A percentile compares a stretch with the other conserved stretches of the same genome.
Conservation (phyloP, 1,139 yeast species). For the Candida sp. region DNA sequence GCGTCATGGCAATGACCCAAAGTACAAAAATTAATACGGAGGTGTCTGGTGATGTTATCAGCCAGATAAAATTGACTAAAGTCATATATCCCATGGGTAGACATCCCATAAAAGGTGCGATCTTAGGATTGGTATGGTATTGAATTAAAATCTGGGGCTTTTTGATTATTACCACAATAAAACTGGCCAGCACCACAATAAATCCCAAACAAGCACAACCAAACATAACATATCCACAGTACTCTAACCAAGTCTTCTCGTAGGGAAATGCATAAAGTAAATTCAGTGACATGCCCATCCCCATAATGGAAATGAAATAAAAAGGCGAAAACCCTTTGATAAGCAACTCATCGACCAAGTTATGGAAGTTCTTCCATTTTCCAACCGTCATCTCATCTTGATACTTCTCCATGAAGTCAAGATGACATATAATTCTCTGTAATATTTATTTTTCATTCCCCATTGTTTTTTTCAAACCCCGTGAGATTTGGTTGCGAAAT, state of each 20-base stretch:
- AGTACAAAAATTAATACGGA: conserved; percentile 38
- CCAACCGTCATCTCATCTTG: neutral
- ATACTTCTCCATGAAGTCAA: neutral
- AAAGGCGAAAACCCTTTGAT: conserved; percentile 42
- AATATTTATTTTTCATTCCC: neutral
- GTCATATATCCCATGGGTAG: conserved; percentile 76
- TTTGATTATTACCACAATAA: neutral
- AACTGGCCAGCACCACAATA: conserved; percentile 16
- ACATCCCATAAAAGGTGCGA: conserved; percentile 69
- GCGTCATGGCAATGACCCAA: conserved; percentile 65
- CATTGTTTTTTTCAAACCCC: neutral
- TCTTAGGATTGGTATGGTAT: conserved; percentile 42
- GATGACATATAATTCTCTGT: too few relatives aligned
- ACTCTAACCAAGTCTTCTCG: conserved; percentile 54
- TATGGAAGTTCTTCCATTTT: neutral
- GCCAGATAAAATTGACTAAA: conserved; percentile 49
- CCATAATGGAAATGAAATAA: conserved; percentile 78
- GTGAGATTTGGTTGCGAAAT: neutral
- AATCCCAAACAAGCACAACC: conserved; percentile 52
- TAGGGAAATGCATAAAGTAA: conserved; percentile 66
- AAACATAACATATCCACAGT: conserved; percentile 55
- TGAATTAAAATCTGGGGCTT: conserved; percentile 25
- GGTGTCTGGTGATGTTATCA: neutral
- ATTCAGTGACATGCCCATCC: conserved; percentile 68
- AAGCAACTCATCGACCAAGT: neutral